phyloP scores from a whole-genome alignment of 129 eudicot genomes.

The Solidago caesia region DNA sequence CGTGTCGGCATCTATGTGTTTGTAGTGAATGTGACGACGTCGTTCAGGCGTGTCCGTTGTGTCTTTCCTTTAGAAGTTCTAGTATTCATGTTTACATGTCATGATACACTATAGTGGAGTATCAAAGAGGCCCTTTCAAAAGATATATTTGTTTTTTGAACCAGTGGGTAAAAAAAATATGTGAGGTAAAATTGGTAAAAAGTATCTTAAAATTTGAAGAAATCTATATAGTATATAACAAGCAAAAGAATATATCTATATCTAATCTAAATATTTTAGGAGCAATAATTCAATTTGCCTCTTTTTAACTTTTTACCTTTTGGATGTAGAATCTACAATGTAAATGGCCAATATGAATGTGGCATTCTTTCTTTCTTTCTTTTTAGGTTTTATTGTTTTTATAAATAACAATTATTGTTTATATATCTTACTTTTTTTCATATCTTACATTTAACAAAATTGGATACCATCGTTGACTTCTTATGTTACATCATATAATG shows the following conservation, averaged over 20 bases:
- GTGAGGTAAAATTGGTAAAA: background rate
- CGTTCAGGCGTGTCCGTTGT: conserved; percentile 63
- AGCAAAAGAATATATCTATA: background rate
- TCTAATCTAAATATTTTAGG: conserved; percentile 6
- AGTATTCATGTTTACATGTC: conserved; percentile 62
- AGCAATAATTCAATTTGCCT: conserved; percentile 19
- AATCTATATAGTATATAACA: conserved; percentile 2
- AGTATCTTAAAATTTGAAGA: background rate
- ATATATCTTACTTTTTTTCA: background rate
- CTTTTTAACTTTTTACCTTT: background rate
- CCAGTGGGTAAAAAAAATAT: background rate
- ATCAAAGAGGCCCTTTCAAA: conserved; percentile 14
- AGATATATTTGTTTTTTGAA: background rate
- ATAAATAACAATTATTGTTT: background rate
- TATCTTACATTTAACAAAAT: background rate
- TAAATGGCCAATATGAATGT: conserved; percentile 34
- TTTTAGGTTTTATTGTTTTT: background rate
- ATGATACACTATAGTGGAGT: conserved; percentile 18
- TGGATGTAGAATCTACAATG: conserved; percentile 1
- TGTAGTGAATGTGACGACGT: conserved; percentile 67
- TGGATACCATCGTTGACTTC: too few species aligned
- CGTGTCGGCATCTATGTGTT: conserved; percentile 74
- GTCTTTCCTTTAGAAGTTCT: conserved; percentile 55
- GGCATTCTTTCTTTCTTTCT: background rate
- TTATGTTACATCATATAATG: too few species aligned